phyloP scores from a whole-genome alignment of 2,329 filamentous ascomycete genomes.

The Pseudopithomyces chartarum region DNA sequence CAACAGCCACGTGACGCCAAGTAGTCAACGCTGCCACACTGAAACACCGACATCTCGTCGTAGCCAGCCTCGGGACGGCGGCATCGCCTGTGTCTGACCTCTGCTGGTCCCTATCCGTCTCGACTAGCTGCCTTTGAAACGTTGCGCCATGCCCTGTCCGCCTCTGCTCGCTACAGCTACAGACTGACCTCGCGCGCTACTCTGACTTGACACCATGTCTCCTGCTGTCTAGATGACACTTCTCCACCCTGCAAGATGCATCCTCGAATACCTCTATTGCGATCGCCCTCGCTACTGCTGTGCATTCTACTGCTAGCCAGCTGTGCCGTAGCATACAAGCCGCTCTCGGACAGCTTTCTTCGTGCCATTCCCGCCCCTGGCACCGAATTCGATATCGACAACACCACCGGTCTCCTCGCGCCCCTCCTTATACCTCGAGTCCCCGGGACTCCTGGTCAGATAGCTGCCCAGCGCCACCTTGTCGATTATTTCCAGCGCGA shows the following conservation, averaged over 20 bases:
- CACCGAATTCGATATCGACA: conserved; percentile 76
- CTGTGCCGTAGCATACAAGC: conserved; percentile 55
- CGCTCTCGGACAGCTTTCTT: conserved; percentile 76
- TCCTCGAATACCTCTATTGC: conserved; percentile 16
- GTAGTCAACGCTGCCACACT: neutral
- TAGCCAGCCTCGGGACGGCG: conserved; percentile 18
- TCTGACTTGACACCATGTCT: conserved; percentile 9
- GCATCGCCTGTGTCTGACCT: conserved; percentile 20
- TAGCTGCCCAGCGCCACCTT: conserved; percentile 78
- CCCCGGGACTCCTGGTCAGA: conserved; percentile 79
- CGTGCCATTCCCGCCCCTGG: conserved; percentile 72
- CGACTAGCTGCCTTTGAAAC: conserved; percentile 20
- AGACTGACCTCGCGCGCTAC: neutral
- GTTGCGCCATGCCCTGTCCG: neutral
- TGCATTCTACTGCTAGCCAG: conserved; percentile 14
- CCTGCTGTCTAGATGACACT: neutral
- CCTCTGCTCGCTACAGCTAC: neutral
- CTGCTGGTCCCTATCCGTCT: conserved; percentile 19
- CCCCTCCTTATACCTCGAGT: conserved; percentile 89
- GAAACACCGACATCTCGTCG: conserved; percentile 4
- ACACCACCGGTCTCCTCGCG: conserved; percentile 71
- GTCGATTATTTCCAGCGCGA: conserved; percentile 75
- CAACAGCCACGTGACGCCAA: too few species aligned
- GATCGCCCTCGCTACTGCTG: conserved; percentile 18
- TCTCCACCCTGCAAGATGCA: conserved; percentile 17